A percentile compares a stretch with the other conserved stretches of the same genome.
Evolutionary conservation across 176 grass and related monocot species (phyloP).

Genomic region (Triticum urartu): DNA sequence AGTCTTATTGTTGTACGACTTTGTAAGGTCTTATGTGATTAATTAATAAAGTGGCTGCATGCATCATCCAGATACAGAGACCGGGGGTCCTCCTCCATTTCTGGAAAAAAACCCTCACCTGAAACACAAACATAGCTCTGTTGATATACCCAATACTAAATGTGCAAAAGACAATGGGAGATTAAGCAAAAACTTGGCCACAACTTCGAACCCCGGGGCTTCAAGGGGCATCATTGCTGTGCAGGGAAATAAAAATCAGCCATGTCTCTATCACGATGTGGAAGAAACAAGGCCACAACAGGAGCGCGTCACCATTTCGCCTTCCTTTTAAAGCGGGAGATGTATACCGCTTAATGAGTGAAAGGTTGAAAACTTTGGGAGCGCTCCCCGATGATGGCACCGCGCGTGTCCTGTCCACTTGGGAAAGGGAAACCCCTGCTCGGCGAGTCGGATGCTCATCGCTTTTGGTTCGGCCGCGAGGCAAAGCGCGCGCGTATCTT

Average conservation of each 20-base stretch:
- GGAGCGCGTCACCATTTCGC: conserved; percentile 26
- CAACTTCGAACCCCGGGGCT: too few species aligned
- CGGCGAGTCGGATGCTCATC: background rate
- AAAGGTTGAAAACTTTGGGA: background rate
- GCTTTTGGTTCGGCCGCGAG: conserved; percentile 11
- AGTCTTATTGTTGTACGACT: too few species aligned
- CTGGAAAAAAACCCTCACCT: too few species aligned
- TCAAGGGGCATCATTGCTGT: background rate
- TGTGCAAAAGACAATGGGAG: too few species aligned
- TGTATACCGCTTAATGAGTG: background rate
- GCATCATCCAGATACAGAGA: too few species aligned
- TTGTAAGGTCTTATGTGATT: too few species aligned
- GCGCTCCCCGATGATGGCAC: background rate
- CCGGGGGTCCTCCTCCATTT: too few species aligned
- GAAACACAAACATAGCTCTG: too few species aligned
- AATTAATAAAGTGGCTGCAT: too few species aligned
- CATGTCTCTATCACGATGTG: background rate
- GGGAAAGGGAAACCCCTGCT: background rate
- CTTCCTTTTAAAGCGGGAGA: background rate
- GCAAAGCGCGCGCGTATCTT: conserved; percentile 20
- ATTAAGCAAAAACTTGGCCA: too few species aligned
- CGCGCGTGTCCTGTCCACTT: background rate
- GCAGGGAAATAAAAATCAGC: background rate
- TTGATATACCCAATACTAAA: too few species aligned
- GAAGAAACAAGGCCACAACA: background rate